Evolutionary conservation across 108 stramenopile species (phyloP).

Genomic region (Epithemia pelagica): DNA sequence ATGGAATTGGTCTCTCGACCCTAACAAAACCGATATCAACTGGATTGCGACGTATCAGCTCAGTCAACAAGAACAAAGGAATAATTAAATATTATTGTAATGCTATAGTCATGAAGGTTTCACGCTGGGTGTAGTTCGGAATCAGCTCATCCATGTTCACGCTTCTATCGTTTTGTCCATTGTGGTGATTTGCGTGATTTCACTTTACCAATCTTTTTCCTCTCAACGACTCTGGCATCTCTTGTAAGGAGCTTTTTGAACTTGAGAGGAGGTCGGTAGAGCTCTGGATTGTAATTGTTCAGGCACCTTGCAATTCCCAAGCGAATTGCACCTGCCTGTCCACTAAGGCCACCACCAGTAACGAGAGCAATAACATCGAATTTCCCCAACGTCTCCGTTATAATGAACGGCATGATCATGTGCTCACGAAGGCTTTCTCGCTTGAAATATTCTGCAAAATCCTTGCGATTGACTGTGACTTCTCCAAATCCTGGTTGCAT

Average conservation of each 20-base stretch:
- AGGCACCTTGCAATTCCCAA: constrained; percentile 91
- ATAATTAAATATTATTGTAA: too few species aligned
- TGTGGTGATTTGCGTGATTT: constrained; percentile 96
- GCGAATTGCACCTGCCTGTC: constrained; percentile 92
- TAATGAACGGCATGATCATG: constrained; percentile 79
- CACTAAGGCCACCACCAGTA: constrained; percentile 80
- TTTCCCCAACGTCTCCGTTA: constrained; percentile 76
- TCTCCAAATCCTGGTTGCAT: constrained; percentile 83
- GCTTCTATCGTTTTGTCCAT: constrained; percentile 69
- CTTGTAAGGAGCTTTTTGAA: constrained; percentile 84
- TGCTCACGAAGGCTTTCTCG: constrained; percentile 63
- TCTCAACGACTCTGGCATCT: constrained; percentile 94
- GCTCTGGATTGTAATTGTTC: constrained; percentile 86
- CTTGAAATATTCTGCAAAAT: constrained; percentile 84
- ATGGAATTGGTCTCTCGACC: constrained; percentile 71
- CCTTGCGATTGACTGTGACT: constrained; percentile 77
- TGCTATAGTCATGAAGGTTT: too few species aligned
- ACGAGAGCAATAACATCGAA: constrained; percentile 83
- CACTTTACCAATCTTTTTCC: constrained; percentile 92
- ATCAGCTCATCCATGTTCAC: too few species aligned
- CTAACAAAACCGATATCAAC: constrained; percentile 62
- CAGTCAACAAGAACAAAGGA: not conserved
- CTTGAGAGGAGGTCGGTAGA: constrained; percentile 86
- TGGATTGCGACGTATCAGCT: constrained; percentile 73
- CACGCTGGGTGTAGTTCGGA: too few species aligned